Percentiles rank a stretch among this genome's conserved stretches.
Conservation (phyloP, 306 rosid genomes). For the Cucurbita maxima region DNA sequence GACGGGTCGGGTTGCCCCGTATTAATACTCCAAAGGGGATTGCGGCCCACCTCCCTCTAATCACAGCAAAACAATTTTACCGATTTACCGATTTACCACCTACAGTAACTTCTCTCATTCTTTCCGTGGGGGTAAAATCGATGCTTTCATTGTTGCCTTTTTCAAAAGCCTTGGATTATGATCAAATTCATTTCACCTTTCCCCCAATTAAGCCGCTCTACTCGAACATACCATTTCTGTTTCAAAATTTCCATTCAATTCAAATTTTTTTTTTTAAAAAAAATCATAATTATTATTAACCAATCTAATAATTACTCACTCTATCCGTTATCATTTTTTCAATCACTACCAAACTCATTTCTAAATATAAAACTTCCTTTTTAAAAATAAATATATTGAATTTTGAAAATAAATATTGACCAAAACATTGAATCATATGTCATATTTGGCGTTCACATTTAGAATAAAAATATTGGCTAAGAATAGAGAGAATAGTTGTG, state of each 20-base stretch:
- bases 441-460: background rate
- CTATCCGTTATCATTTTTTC: background rate
- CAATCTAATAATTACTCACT: background rate
- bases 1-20: background rate
- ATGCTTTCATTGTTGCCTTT: background rate
- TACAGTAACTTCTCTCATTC: background rate
- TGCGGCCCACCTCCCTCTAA: background rate
- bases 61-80: background rate
- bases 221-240: background rate
- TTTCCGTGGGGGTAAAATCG: background rate
- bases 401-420: background rate
- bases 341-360: background rate
- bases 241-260: too few relatives aligned
- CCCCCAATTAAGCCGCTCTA: background rate
- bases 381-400: background rate
- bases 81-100: background rate
- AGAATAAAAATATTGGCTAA: background rate
- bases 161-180: background rate
- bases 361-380: background rate
- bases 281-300: background rate
- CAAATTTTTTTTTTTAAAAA: too few relatives aligned
- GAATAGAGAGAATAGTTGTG: background rate
- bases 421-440: background rate
- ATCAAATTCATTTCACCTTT: background rate
- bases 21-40: too few relatives aligned